Conservation (phyloP, 2,329 filamentous ascomycete genomes). For the Helicocarpus griseus region DNA sequence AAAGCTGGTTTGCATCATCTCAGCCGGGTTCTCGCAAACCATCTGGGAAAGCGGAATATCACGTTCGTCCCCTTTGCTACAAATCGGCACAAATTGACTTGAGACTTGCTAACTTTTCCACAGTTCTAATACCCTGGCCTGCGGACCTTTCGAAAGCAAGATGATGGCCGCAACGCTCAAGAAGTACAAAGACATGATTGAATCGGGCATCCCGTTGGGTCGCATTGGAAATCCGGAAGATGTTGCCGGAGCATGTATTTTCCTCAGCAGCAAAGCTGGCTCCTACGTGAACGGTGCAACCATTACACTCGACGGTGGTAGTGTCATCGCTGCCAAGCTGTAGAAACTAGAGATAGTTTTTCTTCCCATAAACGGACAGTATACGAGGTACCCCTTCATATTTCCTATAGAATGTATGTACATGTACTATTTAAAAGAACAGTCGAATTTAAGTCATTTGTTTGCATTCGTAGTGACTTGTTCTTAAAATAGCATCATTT, state of each 20-base stretch:
- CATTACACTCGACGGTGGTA: slow-evolving; percentile 53
- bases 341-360: too few relatives aligned
- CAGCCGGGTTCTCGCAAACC: slow-evolving; percentile 41
- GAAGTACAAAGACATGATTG: slow-evolving; percentile 40
- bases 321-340: slow-evolving; percentile 30
- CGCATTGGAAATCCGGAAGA: slow-evolving; percentile 60
- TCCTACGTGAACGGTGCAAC: slow-evolving; percentile 57
- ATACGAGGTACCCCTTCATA: too few relatives aligned
- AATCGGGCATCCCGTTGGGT: slow-evolving; percentile 52
- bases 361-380: too few relatives aligned
- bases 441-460: too few relatives aligned
- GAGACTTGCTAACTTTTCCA: background rate
- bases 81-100: slow-evolving; percentile 41
- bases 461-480: too few relatives aligned
- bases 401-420: too few relatives aligned
- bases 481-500: too few relatives aligned
- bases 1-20: slow-evolving; percentile 47
- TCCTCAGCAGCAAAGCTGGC: slow-evolving; percentile 58
- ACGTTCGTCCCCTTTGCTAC: slow-evolving; percentile 33
- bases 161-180: slow-evolving; percentile 47
- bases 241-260: slow-evolving; percentile 62
- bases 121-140: slow-evolving; percentile 57
- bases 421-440: background rate
- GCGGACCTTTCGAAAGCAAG: slow-evolving; percentile 52
- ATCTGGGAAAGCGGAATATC: slow-evolving; percentile 43